These are phyloP conservation scores for Gautieria morchelliformis DNA, from an alignment of 768 basidiomycete genomes.

Conservation along the genomic window DNA sequence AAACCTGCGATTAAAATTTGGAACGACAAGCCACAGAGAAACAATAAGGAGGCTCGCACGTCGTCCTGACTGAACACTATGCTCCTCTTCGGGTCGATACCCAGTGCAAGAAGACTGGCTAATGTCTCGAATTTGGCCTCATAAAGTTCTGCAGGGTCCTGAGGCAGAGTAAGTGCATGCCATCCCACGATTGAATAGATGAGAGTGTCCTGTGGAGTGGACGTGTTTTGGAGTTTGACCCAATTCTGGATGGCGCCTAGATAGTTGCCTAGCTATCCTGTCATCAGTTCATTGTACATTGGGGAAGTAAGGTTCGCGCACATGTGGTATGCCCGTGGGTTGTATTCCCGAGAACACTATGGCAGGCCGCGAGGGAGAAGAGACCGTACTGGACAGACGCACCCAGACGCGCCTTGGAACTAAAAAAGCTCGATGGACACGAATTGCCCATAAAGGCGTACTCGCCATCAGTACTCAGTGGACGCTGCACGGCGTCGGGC, in stretches of 20 bases:
- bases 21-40: neutral
- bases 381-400: neutral
- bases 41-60: constrained; percentile 35
- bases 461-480: neutral
- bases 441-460: neutral
- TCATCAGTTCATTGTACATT: constrained; percentile 1
- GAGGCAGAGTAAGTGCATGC: constrained; percentile 90
- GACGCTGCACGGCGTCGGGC: too few species aligned
- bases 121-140: constrained; percentile 47
- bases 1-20: constrained; percentile 42
- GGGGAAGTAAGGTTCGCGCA: constrained; percentile 26
- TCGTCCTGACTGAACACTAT: constrained; percentile 85
- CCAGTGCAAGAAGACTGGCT: constrained; percentile 77
- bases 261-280: constrained; percentile 80
- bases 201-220: constrained; percentile 48
- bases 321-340: constrained; percentile 87
- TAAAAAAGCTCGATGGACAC: neutral
- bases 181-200: constrained; percentile 87
- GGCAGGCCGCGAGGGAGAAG: neutral
- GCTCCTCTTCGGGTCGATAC: constrained; percentile 67
- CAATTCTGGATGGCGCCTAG: constrained; percentile 86
- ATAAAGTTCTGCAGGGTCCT: constrained; percentile 58
- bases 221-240: constrained; percentile 66
- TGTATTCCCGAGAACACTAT: constrained; percentile 83
- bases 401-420: neutral